phyloP scores from a whole-genome alignment of 768 basidiomycete genomes.

The Boletus insuetus region DNA sequence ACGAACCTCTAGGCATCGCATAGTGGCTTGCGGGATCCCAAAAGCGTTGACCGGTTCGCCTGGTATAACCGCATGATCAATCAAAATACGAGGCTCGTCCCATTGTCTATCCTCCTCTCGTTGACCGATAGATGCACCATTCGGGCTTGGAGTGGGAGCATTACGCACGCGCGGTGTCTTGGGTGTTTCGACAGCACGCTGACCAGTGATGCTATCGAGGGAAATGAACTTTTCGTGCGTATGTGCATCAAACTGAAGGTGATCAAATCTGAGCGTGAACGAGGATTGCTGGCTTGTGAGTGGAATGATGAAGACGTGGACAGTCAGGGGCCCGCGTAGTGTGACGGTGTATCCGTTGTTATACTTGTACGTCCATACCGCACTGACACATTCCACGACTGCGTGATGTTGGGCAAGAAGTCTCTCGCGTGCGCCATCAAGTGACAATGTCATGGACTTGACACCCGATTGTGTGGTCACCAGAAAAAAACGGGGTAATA shows the following conservation, averaged over 20 bases:
- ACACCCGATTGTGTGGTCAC: conserved; percentile 85
- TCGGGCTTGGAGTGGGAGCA: conserved; percentile 34
- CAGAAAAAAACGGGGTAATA: conserved; percentile 80
- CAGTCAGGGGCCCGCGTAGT: conserved; percentile 70
- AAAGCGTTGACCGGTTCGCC: conserved; percentile 85
- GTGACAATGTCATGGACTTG: conserved; percentile 74
- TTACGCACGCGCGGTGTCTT: conserved; percentile 35
- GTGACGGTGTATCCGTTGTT: conserved; percentile 76
- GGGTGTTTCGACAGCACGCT: conserved; percentile 43
- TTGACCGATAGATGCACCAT: conserved; percentile 24
- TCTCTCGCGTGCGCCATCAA: conserved; percentile 77
- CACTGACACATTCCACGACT: conserved; percentile 67
- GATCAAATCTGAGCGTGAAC: conserved; percentile 60
- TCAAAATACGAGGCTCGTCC: conserved; percentile 63
- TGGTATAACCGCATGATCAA: conserved; percentile 66
- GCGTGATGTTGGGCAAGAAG: conserved; percentile 43
- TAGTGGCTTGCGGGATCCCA: conserved; percentile 85
- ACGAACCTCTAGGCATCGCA: conserved; percentile 81
- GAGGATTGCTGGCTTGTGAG: conserved; percentile 13
- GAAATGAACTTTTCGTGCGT: conserved; percentile 71
- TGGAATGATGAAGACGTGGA: conserved; percentile 48
- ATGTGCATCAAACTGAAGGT: conserved; percentile 71
- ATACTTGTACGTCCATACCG: conserved; percentile 82
- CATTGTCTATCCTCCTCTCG: conserved; percentile 57
- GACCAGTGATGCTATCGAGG: conserved; percentile 59